phyloP scores from a whole-genome alignment of 2,329 filamentous ascomycete species.

The Colletotrichum sp. region DNA sequence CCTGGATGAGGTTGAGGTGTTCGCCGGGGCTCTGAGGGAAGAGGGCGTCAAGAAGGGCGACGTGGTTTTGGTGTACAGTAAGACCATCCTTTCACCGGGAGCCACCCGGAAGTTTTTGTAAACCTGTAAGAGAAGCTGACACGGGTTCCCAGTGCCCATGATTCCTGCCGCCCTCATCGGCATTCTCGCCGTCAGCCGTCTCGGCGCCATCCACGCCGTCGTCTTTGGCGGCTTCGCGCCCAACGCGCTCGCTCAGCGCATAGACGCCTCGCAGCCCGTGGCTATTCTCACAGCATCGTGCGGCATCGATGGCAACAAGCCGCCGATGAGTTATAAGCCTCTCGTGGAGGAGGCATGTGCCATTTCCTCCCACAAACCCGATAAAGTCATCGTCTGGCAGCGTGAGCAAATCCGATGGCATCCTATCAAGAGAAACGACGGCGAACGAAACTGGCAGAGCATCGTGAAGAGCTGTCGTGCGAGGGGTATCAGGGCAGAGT shows the following conservation, averaged over 20 bases:
- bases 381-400: constrained; percentile 82
- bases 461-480: constrained; percentile 74
- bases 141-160: constrained; percentile 80
- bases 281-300: constrained; percentile 88
- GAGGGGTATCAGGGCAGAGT: constrained; percentile 71
- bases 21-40: constrained; percentile 82
- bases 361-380: constrained; percentile 73
- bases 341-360: constrained; percentile 77
- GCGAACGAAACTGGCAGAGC: constrained; percentile 81
- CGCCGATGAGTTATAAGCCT: constrained; percentile 76
- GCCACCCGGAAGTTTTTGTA: not conserved
- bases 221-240: constrained; percentile 94
- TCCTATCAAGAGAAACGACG: constrained; percentile 65
- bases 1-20: constrained; percentile 78
- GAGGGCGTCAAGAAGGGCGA: constrained; percentile 84
- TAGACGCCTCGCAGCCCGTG: constrained; percentile 79
- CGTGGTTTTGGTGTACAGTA: constrained; percentile 89
- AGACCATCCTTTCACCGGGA: constrained; percentile 30
- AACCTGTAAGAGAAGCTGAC: not conserved
- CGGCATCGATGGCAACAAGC: constrained; percentile 86
- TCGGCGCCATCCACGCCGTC: constrained; percentile 88
- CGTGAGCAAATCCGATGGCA: constrained; percentile 79
- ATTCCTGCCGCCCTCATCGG: constrained; percentile 88
- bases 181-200: constrained; percentile 78
- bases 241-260: constrained; percentile 81